Conservation (phyloP, 495 filamentous ascomycete species). For the Penicillium psychrofluorescens region DNA sequence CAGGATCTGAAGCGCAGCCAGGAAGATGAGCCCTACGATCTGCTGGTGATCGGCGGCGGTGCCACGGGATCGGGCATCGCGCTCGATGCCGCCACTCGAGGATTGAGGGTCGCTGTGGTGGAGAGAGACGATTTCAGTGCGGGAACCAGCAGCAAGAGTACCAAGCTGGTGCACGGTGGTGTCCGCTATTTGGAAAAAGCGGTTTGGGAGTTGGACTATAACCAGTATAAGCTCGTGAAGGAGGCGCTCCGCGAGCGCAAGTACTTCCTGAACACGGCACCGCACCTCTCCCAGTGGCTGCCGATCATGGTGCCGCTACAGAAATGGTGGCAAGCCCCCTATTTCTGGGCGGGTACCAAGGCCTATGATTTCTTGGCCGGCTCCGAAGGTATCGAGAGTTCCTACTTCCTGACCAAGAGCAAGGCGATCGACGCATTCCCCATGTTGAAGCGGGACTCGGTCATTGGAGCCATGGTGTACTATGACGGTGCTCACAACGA, state of each 20-base stretch:
- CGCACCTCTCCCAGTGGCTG: slow-evolving; percentile 89
- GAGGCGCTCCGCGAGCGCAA: slow-evolving; percentile 95
- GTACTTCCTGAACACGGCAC: slow-evolving; percentile 93
- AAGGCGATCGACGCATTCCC: slow-evolving; percentile 94
- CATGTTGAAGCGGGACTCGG: slow-evolving; percentile 84
- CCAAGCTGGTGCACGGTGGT: slow-evolving; percentile 94
- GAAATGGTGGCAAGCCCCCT: slow-evolving; percentile 96
- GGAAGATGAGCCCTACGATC: slow-evolving; percentile 57
- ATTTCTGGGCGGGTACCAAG: slow-evolving; percentile 96
- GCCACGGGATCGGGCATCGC: slow-evolving; percentile 92
- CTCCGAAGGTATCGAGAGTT: slow-evolving; percentile 92
- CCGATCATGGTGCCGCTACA: slow-evolving; percentile 97
- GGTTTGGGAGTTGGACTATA: slow-evolving; percentile 92
- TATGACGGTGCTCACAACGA: slow-evolving; percentile 98
- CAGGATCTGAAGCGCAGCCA: slow-evolving; percentile 39
- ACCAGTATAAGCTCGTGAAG: slow-evolving; percentile 85
- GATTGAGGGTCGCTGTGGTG: slow-evolving; percentile 87
- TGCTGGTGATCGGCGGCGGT: slow-evolving; percentile 86
- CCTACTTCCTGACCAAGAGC: slow-evolving; percentile 90
- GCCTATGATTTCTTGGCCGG: slow-evolving; percentile 91
- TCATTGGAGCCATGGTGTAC: slow-evolving; percentile 91
- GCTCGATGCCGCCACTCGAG: slow-evolving; percentile 86
- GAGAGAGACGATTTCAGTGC: slow-evolving; percentile 92
- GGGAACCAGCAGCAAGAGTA: slow-evolving; percentile 94
- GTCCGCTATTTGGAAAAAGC: slow-evolving; percentile 97